phyloP scores from a whole-genome alignment of 495 filamentous ascomycete genomes.

The Recurvomyces mirabilis region DNA sequence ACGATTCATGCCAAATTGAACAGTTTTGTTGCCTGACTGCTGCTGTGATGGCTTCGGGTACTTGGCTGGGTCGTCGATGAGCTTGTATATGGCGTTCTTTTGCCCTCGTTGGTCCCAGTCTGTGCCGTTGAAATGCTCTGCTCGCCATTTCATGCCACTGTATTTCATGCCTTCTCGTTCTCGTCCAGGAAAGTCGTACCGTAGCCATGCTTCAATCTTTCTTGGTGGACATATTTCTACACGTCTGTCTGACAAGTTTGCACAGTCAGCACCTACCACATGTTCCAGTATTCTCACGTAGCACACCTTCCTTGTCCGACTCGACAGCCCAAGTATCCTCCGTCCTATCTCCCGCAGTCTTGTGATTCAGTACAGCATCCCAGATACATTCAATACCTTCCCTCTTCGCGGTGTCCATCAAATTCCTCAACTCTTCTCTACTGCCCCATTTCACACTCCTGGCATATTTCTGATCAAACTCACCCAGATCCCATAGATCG shows the following conservation, averaged over 20 bases:
- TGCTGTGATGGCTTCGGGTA: constrained; percentile 3
- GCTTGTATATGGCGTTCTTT: constrained; percentile 56
- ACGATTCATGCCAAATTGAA: not conserved
- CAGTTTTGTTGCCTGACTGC: not conserved
- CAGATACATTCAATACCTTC: constrained; percentile 51
- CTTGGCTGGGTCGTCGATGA: constrained; percentile 39
- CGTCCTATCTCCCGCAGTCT: constrained; percentile 54
- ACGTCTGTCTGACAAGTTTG: constrained; percentile 37
- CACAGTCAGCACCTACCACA: not conserved
- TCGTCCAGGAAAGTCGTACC: constrained; percentile 54
- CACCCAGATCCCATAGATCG: constrained; percentile 64
- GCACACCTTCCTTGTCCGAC: constrained; percentile 45
- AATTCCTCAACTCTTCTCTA: constrained; percentile 47
- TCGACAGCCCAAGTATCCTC: constrained; percentile 50
- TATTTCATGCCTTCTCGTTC: constrained; percentile 38
- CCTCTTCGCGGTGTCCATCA: constrained; percentile 41
- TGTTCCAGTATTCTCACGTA: not conserved
- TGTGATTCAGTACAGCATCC: constrained; percentile 71
- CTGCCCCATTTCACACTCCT: constrained; percentile 63
- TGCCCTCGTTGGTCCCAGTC: constrained; percentile 52
- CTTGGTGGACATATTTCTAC: constrained; percentile 45
- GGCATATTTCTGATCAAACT: constrained; percentile 62
- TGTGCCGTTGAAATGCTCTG: constrained; percentile 59
- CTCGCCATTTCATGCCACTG: constrained; percentile 52
- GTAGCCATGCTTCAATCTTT: constrained; percentile 58